Percentiles rank a stretch among this genome's conserved stretches.
These are phyloP conservation scores for Diatrype stigma DNA, from an alignment of 2,329 filamentous ascomycete species.

Conservation along the genomic window DNA sequence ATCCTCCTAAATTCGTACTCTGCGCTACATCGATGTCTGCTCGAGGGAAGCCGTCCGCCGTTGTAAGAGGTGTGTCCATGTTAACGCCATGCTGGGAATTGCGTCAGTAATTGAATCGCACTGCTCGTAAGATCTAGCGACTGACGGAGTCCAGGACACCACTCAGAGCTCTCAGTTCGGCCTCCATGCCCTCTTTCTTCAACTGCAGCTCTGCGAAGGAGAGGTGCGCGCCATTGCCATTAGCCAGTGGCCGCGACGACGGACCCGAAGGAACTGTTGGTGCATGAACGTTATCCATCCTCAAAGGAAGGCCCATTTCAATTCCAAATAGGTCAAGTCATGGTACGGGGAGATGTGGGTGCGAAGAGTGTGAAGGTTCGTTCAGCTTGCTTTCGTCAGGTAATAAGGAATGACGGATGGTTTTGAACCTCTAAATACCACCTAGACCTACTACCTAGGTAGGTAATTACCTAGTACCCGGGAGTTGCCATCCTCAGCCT, in stretches of 20 bases:
- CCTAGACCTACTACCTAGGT: neutral
- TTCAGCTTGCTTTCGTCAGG: neutral
- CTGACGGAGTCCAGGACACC: conserved; percentile 83
- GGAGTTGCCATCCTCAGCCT: neutral
- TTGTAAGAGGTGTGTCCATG: conserved; percentile 86
- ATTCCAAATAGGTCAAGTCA: conserved; percentile 14
- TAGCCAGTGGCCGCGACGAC: conserved; percentile 55
- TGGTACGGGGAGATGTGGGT: conserved; percentile 3
- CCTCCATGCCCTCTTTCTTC: conserved; percentile 81
- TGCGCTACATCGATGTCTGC: conserved; percentile 93
- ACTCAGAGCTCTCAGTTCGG: conserved; percentile 79
- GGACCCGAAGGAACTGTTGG: conserved; percentile 69
- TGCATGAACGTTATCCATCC: conserved; percentile 55
- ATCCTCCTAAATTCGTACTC: conserved; percentile 50
- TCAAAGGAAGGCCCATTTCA: conserved; percentile 32
- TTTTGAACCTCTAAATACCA: neutral
- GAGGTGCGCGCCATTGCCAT: conserved; percentile 59
- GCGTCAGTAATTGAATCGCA: conserved; percentile 10
- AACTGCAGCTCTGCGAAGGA: conserved; percentile 76
- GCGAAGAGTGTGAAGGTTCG: neutral
- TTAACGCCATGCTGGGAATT: conserved; percentile 73
- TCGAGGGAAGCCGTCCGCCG: conserved; percentile 85
- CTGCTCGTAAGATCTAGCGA: conserved; percentile 10
- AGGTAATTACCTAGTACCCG: neutral
- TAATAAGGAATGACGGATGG: neutral